Conservation (phyloP, 371 early-diverging fungal genomes). For the Mortierella sp. region DNA sequence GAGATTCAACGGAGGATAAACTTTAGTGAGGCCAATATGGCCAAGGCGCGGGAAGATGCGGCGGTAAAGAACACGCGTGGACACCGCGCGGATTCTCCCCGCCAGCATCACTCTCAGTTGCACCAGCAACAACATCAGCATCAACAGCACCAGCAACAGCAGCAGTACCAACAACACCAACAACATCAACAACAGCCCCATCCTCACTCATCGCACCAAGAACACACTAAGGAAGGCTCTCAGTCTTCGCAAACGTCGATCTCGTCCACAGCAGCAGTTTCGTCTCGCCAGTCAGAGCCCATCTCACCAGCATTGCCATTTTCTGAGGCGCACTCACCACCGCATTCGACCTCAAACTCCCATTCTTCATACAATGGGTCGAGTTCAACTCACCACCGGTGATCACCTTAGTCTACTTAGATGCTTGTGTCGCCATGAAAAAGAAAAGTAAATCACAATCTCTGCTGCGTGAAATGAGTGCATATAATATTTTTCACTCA, state of each 20-base stretch:
- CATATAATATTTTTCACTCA: too few relatives aligned
- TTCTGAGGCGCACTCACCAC: background rate
- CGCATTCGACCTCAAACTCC: background rate
- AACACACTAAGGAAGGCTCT: background rate
- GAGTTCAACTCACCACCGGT: background rate
- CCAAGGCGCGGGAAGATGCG: constrained; percentile 32
- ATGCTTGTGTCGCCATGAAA: background rate
- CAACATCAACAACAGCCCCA: background rate
- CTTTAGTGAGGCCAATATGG: constrained; percentile 40
- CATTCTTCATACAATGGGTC: background rate
- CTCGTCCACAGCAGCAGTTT: constrained; percentile 28
- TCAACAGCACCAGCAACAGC: background rate
- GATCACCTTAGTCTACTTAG: background rate
- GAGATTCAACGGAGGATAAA: constrained; percentile 49
- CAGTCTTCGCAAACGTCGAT: constrained; percentile 8
- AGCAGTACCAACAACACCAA: background rate
- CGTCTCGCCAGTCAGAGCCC: constrained; percentile 26
- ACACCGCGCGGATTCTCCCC: constrained; percentile 2
- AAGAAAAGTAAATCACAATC: background rate
- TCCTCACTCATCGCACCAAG: background rate
- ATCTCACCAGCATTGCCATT: constrained; percentile 19
- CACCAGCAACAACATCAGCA: constrained; percentile 6
- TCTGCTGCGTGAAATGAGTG: too few relatives aligned
- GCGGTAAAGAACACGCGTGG: constrained; percentile 21
- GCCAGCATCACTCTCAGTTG: background rate